Evolutionary conservation across 495 filamentous ascomycete genomes (phyloP).

Genomic region (Penicillium argentinense): DNA sequence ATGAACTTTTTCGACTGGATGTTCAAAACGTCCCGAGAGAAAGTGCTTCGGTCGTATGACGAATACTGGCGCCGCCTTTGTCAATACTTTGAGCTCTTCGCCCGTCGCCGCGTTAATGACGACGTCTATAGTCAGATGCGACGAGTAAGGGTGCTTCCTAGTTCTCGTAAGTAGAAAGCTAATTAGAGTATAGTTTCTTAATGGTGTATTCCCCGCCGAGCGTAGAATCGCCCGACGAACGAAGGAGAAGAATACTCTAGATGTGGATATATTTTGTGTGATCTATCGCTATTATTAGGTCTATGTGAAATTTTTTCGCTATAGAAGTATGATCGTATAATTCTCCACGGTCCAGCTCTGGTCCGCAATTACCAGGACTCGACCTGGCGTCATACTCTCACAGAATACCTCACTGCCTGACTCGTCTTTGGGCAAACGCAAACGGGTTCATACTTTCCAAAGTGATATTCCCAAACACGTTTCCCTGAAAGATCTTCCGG

Average conservation of each 20-base stretch:
- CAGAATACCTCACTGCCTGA: slow-evolving; percentile 20
- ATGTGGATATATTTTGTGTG: slow-evolving; percentile 25
- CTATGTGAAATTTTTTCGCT: slow-evolving; percentile 25
- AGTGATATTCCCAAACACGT: slow-evolving; percentile 29
- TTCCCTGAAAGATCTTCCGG: slow-evolving; percentile 22
- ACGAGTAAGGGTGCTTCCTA: slow-evolving; percentile 13
- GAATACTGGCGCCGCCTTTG: slow-evolving; percentile 24
- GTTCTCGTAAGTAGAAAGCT: slow-evolving; percentile 5
- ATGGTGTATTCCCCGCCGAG: slow-evolving; percentile 1
- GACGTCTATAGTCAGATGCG: slow-evolving; percentile 4
- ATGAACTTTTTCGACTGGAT: slow-evolving; percentile 35
- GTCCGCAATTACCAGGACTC: slow-evolving; percentile 30
- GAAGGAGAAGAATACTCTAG: slow-evolving; percentile 25
- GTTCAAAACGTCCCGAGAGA: slow-evolving; percentile 22
- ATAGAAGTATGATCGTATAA: slow-evolving; percentile 31
- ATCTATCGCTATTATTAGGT: slow-evolving; percentile 28
- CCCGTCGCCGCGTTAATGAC: slow-evolving; percentile 1
- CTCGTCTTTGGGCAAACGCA: slow-evolving; percentile 16
- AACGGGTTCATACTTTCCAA: slow-evolving; percentile 19
- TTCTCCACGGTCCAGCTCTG: slow-evolving; percentile 27
- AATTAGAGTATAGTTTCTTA: slow-evolving; percentile 10
- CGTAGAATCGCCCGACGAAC: slow-evolving; percentile 4
- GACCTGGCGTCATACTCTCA: slow-evolving; percentile 28
- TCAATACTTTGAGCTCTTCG: slow-evolving; percentile 7
- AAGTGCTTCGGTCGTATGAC: slow-evolving; percentile 26